phyloP scores from a whole-genome alignment of 148 eudicot genomes.

The Salicornia ramosissima region DNA sequence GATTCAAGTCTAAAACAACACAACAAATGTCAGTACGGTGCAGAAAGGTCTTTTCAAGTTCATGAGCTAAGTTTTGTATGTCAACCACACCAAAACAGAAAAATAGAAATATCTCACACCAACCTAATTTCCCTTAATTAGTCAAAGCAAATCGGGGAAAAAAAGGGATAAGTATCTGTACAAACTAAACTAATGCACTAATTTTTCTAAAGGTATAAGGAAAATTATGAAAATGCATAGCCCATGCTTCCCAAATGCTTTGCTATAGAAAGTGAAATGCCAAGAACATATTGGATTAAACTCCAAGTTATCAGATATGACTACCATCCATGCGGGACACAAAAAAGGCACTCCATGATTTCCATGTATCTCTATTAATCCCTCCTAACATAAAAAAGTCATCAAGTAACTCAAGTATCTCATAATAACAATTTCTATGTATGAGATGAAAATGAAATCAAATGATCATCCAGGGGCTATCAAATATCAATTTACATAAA shows the following conservation, averaged over 20 bases:
- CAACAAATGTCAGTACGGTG: no score
- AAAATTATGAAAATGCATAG: neutral
- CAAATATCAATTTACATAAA: neutral
- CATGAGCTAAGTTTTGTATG: no score
- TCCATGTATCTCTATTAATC: neutral
- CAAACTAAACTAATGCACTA: no score
- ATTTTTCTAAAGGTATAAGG: neutral
- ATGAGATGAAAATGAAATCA: neutral
- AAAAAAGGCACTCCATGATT: neutral
- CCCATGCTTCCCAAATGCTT: neutral
- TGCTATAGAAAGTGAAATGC: neutral
- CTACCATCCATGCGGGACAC: neutral
- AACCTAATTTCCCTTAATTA: no score
- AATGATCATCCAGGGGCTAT: neutral
- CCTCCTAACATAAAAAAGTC: neutral
- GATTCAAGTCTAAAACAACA: constrained; percentile 33
- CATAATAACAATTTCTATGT: neutral
- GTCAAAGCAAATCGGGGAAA: no score
- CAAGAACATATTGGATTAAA: neutral
- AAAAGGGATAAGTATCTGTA: no score
- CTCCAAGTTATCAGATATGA: neutral
- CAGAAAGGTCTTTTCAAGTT: no score
- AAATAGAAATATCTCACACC: no score
- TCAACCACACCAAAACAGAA: no score
- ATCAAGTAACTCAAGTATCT: neutral